Conservation (phyloP, 257 asterid species). For the Verbascum thapsus region DNA sequence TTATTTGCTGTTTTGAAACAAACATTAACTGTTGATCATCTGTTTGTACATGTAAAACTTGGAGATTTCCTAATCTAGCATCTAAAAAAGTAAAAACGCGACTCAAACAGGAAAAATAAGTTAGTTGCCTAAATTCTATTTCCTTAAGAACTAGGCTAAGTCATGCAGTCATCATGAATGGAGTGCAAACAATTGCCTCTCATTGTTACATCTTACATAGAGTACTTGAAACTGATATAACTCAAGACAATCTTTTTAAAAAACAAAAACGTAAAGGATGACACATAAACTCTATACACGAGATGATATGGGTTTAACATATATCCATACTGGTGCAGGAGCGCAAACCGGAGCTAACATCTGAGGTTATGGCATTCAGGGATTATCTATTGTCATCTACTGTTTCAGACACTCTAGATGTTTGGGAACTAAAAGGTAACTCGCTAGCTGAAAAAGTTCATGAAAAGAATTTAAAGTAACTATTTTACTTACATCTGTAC, state of each 20-base stretch:
- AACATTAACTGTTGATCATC: conserved; percentile 13
- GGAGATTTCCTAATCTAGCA: too few relatives aligned
- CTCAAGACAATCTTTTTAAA: too few relatives aligned
- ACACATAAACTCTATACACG: conserved; percentile 3
- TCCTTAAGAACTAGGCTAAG: conserved; percentile 13
- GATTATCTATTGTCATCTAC: conserved; percentile 88
- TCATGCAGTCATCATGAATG: background rate
- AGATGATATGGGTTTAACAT: conserved; percentile 27
- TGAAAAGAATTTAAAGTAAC: conserved; percentile 6
- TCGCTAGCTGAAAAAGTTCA: conserved; percentile 21
- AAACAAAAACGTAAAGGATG: conserved; percentile 10
- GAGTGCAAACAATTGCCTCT: conserved; percentile 18
- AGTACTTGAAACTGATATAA: background rate
- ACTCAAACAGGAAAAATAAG: background rate
- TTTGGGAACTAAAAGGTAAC: conserved; percentile 96
- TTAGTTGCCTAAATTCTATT: background rate
- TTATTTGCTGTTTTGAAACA: conserved; percentile 9
- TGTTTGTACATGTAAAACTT: conserved; percentile 3
- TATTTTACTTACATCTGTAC: conserved; percentile 23
- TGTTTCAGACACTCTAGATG: conserved; percentile 84
- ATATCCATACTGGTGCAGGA: conserved; percentile 60
- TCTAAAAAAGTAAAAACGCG: too few relatives aligned
- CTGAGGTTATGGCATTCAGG: conserved; percentile 98
- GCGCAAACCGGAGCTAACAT: conserved; percentile 86
- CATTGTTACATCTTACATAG: background rate